Conservation (phyloP, 2,329 filamentous ascomycete species). For the Epicoccum nigrum region DNA sequence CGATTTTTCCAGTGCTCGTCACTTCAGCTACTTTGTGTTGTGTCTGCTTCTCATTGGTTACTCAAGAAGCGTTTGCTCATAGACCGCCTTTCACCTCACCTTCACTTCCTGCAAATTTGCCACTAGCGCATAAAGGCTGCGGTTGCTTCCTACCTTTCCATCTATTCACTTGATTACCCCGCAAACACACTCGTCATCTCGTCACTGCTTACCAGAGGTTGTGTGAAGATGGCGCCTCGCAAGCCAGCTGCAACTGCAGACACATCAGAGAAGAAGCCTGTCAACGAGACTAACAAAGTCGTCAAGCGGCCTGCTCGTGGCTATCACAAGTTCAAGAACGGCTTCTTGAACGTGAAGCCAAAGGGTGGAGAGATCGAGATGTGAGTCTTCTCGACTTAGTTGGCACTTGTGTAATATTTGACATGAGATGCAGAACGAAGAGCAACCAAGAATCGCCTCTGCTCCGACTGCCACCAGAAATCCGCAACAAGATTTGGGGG, state of each 20-base stretch:
- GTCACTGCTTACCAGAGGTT: neutral
- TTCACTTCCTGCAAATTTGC: neutral
- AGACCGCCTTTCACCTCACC: neutral
- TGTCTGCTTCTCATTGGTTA: neutral
- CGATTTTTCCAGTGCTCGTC: too few relatives aligned
- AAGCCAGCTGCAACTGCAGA: neutral
- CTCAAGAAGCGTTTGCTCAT: too few relatives aligned
- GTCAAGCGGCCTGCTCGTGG: slow-evolving; percentile 1
- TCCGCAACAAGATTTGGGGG: slow-evolving; percentile 23
- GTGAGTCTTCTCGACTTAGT: neutral
- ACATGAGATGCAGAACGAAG: slow-evolving; percentile 8
- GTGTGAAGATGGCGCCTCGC: neutral
- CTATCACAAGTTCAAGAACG: neutral
- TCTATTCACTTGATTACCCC: neutral
- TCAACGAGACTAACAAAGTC: neutral
- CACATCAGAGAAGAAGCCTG: neutral
- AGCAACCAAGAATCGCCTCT: slow-evolving; percentile 18
- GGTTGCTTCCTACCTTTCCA: neutral
- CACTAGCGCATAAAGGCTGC: neutral
- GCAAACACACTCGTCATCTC: too few relatives aligned
- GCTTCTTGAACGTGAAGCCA: neutral
- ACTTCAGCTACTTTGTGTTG: neutral
- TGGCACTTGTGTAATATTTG: neutral
- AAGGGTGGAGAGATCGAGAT: neutral
- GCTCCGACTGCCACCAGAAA: slow-evolving; percentile 22